phyloP scores from a whole-genome alignment of 2,329 filamentous ascomycete species.

The Microascus cirrosus region DNA sequence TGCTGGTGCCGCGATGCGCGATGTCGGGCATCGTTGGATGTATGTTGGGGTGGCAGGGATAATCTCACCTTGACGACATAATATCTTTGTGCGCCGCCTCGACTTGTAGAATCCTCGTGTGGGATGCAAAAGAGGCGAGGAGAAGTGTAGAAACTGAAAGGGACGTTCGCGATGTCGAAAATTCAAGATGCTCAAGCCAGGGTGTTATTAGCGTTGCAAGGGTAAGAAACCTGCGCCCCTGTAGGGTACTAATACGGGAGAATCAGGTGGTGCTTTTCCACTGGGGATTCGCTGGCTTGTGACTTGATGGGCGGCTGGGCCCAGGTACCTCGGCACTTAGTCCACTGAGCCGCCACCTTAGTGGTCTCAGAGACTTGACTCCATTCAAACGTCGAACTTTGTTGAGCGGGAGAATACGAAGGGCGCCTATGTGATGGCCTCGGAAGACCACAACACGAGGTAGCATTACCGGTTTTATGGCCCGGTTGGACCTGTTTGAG shows the following conservation, averaged over 20 bases:
- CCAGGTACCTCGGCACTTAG: background rate
- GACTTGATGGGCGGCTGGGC: background rate
- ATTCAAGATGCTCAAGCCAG: slow-evolving; percentile 2
- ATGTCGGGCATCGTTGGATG: background rate
- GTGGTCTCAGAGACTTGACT: too few species aligned
- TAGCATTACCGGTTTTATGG: background rate
- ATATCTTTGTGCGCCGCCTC: background rate
- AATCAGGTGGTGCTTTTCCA: background rate
- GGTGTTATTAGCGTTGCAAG: slow-evolving; percentile 5
- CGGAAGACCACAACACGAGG: background rate
- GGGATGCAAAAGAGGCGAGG: background rate
- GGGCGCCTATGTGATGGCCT: background rate
- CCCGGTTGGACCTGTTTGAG: background rate
- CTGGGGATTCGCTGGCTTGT: background rate
- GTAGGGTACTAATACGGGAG: background rate
- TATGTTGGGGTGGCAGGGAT: background rate
- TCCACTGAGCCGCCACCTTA: background rate
- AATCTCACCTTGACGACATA: slow-evolving; percentile 2
- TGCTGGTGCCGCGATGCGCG: background rate
- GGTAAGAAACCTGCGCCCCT: background rate
- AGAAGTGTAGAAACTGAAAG: background rate
- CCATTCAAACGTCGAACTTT: background rate
- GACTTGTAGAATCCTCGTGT: background rate
- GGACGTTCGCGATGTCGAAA: background rate
- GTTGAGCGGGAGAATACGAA: background rate